Evolutionary conservation across 2,329 filamentous ascomycete genomes (phyloP).

Genomic region (Arthrinium phaeospermum): DNA sequence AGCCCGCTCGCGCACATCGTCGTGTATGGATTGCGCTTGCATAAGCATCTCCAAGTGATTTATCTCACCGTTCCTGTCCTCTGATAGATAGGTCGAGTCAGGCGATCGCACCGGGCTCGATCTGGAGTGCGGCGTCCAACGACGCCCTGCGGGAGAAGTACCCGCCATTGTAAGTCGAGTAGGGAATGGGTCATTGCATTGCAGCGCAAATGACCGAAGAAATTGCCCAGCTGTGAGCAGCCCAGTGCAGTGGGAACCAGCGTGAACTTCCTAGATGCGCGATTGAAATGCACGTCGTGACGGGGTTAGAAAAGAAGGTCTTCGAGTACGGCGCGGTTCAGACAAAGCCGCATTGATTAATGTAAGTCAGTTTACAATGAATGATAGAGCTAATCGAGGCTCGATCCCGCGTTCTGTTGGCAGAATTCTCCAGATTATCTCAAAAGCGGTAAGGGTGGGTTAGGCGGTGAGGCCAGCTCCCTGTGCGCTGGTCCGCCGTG

Average conservation of each 20-base stretch:
- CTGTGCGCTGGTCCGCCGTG: neutral
- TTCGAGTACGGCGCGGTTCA: neutral
- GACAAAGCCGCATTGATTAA: neutral
- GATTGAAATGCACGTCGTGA: neutral
- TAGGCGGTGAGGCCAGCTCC: neutral
- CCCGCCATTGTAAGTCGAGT: slow-evolving; percentile 45
- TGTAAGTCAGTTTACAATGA: neutral
- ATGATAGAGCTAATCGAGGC: neutral
- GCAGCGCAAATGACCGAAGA: neutral
- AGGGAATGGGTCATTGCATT: slow-evolving; percentile 8
- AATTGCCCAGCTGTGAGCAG: neutral
- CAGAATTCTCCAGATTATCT: slow-evolving; percentile 15
- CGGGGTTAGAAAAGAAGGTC: neutral
- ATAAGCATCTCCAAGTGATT: slow-evolving; percentile 70
- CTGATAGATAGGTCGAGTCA: slow-evolving; percentile 65
- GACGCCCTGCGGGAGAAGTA: slow-evolving; percentile 45
- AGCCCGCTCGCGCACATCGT: slow-evolving; percentile 62
- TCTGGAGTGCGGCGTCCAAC: slow-evolving; percentile 43
- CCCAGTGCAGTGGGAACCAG: neutral
- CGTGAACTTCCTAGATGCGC: neutral
- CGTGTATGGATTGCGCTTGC: slow-evolving; percentile 69
- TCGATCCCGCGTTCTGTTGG: neutral
- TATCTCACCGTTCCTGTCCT: slow-evolving; percentile 66
- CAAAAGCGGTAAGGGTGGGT: slow-evolving; percentile 14
- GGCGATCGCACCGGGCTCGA: slow-evolving; percentile 53